phyloP scores from a whole-genome alignment of 805 yeast species.

The Grigorovia humatica region DNA sequence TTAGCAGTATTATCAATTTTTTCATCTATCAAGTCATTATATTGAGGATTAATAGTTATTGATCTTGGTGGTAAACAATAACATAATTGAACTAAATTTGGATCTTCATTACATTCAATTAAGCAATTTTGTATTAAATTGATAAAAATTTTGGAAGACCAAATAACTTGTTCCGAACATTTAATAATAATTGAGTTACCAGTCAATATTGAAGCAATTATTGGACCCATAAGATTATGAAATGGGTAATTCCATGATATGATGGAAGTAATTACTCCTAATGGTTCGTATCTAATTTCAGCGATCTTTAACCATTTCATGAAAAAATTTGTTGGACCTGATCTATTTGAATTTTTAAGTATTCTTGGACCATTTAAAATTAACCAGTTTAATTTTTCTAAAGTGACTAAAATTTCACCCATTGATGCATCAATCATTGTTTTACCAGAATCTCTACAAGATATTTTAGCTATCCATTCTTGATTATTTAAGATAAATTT shows the following conservation, averaged over 20 bases:
- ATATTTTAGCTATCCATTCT: slow-evolving; percentile 77
- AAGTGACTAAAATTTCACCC: slow-evolving; percentile 93
- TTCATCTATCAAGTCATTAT: not conserved
- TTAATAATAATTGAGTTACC: slow-evolving; percentile 89
- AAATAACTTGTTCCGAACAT: slow-evolving; percentile 91
- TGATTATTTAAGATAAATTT: slow-evolving; percentile 72
- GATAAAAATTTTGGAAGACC: slow-evolving; percentile 81
- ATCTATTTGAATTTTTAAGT: slow-evolving; percentile 59
- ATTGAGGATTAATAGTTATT: not conserved
- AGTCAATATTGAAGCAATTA: slow-evolving; percentile 77
- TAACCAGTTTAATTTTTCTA: slow-evolving; percentile 89
- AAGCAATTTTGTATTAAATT: slow-evolving; percentile 63
- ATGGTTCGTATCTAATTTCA: slow-evolving; percentile 86
- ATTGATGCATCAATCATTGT: slow-evolving; percentile 91
- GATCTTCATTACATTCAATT: slow-evolving; percentile 63
- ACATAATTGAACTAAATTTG: slow-evolving; percentile 75
- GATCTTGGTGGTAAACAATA: slow-evolving; percentile 68
- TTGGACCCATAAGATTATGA: slow-evolving; percentile 88
- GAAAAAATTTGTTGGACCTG: slow-evolving; percentile 78
- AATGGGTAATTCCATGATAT: slow-evolving; percentile 98
- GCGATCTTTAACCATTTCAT: slow-evolving; percentile 81
- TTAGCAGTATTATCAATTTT: slow-evolving; percentile 43
- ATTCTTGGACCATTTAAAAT: slow-evolving; percentile 70
- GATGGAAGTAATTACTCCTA: slow-evolving; percentile 77
- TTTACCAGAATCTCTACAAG: slow-evolving; percentile 94